These are phyloP conservation scores for Acanthamoeba healyi DNA, from an alignment of 208 protist species.

Conservation along the genomic window DNA sequence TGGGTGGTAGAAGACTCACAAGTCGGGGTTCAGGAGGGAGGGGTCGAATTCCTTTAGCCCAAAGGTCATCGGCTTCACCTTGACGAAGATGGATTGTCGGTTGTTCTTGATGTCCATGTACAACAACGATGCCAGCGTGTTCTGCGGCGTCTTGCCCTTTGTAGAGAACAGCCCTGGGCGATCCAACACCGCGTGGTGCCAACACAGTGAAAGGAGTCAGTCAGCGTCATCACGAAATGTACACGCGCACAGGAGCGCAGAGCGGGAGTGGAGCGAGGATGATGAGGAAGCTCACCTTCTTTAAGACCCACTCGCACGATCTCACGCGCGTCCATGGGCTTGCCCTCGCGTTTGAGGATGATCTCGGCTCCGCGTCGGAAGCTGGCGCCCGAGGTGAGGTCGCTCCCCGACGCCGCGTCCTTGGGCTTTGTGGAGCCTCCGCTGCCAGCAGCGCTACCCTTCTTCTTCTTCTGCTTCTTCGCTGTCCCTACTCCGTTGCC, in stretches of 20 bases:
- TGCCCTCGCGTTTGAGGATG: constrained; percentile 69
- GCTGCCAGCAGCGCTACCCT: neutral
- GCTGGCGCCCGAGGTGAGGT: constrained; percentile 30
- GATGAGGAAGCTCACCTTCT: neutral
- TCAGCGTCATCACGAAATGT: neutral
- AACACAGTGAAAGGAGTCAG: too few species aligned
- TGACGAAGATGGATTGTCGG: constrained; percentile 60
- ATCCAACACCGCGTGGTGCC: neutral
- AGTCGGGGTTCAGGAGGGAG: neutral
- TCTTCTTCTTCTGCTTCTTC: constrained; percentile 36
- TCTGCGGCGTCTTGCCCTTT: constrained; percentile 62
- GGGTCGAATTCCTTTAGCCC: constrained; percentile 72
- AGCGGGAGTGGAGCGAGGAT: neutral
- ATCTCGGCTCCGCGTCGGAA: constrained; percentile 53
- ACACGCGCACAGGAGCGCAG: neutral
- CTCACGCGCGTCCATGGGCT: constrained; percentile 63
- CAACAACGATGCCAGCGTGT: constrained; percentile 70
- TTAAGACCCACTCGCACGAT: constrained; percentile 65
- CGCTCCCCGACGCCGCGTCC: neutral
- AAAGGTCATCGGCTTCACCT: constrained; percentile 74
- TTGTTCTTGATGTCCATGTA: constrained; percentile 74
- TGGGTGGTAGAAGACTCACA: neutral
- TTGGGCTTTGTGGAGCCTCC: neutral
- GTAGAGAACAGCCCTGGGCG: constrained; percentile 47
- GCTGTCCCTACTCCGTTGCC: neutral